Conservation (phyloP, 2,329 filamentous ascomycete species). For the Ophioceras dolichostomum region DNA sequence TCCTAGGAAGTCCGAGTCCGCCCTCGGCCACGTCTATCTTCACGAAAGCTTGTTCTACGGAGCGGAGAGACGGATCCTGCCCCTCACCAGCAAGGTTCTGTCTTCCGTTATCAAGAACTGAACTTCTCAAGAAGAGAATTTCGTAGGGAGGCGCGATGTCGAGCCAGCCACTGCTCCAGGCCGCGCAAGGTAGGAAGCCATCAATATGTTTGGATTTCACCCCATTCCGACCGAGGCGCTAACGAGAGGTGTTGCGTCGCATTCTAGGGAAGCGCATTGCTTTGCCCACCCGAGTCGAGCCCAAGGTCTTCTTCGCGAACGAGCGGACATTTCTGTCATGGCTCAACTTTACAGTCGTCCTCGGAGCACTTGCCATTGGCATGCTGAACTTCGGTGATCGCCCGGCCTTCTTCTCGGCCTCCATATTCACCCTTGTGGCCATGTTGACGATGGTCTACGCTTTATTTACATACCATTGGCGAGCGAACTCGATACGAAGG, state of each 20-base stretch:
- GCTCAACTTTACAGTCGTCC: constrained; percentile 99
- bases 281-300: constrained; percentile 93
- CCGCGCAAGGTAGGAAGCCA: constrained; percentile 79
- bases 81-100: no score
- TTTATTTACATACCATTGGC: constrained; percentile 91
- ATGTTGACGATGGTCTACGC: constrained; percentile 96
- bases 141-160: no score
- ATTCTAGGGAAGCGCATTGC: constrained; percentile 98
- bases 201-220: no score
- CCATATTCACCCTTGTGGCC: constrained; percentile 85
- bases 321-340: constrained; percentile 98
- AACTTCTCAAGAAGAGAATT: no score
- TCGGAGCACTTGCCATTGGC: constrained; percentile 89
- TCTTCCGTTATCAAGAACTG: no score
- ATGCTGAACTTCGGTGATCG: constrained; percentile 97
- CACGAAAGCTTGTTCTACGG: no score
- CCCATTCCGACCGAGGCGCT: constrained; percentile 2
- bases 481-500: constrained; percentile 82
- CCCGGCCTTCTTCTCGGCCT: constrained; percentile 86
- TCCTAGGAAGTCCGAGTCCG: no score
- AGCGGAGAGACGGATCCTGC: no score
- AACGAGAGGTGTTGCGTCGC: neutral
- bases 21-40: no score
- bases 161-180: constrained; percentile 89
- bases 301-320: constrained; percentile 99